Conservation (phyloP, 805 yeast genomes). For the Cyberlindnera maritima region DNA sequence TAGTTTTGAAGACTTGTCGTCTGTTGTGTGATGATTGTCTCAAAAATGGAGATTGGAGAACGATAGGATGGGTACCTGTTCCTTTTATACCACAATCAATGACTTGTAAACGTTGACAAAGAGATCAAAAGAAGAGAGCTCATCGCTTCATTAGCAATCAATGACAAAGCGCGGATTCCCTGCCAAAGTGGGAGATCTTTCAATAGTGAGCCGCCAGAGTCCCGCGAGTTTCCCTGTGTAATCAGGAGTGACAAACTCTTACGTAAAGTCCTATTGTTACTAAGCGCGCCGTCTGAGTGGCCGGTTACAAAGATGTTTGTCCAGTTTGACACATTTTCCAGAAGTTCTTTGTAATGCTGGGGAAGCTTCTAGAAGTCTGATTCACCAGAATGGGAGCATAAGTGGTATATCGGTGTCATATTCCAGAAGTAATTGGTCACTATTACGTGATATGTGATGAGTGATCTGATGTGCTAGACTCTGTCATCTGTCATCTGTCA, state of each 20-base stretch:
- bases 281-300: neutral
- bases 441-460: no score
- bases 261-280: conserved; percentile 3
- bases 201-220: no score
- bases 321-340: neutral
- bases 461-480: no score
- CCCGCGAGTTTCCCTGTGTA: neutral
- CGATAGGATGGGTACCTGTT: neutral
- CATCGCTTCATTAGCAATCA: conserved; percentile 1
- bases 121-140: neutral
- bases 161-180: conserved; percentile 6
- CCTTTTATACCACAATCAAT: neutral
- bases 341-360: no score
- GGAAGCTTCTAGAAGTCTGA: no score
- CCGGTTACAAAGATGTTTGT: neutral
- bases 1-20: no score
- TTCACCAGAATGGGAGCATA: no score
- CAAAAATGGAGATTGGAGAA: neutral
- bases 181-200: neutral
- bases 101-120: neutral
- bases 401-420: no score
- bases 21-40: no score
- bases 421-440: no score
- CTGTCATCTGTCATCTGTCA: no score
- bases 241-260: conserved; percentile 8